Evolutionary conservation across 2,329 filamentous ascomycete species (phyloP), one percentile per base, ranked within the genome.

Genomic region (Fusarium gaditjirri): DNA sequence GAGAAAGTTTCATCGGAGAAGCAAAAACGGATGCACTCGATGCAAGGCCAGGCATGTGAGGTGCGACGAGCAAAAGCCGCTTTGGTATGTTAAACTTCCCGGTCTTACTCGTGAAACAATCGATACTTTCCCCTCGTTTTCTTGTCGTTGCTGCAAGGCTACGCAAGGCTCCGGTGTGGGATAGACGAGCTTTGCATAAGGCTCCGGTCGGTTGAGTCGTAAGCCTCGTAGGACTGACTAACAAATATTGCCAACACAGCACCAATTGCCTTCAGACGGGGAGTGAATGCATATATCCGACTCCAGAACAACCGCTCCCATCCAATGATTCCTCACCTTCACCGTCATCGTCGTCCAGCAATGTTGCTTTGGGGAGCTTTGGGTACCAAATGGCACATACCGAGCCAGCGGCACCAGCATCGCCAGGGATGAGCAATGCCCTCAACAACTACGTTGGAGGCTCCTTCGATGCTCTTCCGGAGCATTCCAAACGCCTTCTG

Each of bases 201-300:
- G 58, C 47, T 66, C n/a, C 39, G 46, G 44, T 36, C 57, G 58
- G 47, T 50, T 50, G 56, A 56, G 39, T 59, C 35, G 44, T 61
- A 73, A 38, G 35, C 38, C 53, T 54, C 65, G 55, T 59, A 61
- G 66, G 47, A 61, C 50, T 69, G 50, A 70, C 73, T 77, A 68
- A 76, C 71, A 23, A 56, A 67, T 43, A 60, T 71, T 73, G 70
- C 67, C 67, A 70, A 77, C 36, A 60, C 65, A 85, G 84, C 70
- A 84, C 83, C 65, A 84, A 82, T 67, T 85, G 84, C 71, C 81
- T 85, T 70, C 83, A 84, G 60, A 82, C 80, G 61, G 84, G 84
- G 65, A 82, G 79, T 75, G 83, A 83, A 70, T 85, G 84, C 77
- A 80, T 79, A 49, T 81, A 81, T 68, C 78, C 78, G n/a, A 68